Percentiles rank a stretch among this genome's conserved stretches.
Conservation (phyloP, 2,329 filamentous ascomycete genomes). For the Apiospora rasikravindrae region DNA sequence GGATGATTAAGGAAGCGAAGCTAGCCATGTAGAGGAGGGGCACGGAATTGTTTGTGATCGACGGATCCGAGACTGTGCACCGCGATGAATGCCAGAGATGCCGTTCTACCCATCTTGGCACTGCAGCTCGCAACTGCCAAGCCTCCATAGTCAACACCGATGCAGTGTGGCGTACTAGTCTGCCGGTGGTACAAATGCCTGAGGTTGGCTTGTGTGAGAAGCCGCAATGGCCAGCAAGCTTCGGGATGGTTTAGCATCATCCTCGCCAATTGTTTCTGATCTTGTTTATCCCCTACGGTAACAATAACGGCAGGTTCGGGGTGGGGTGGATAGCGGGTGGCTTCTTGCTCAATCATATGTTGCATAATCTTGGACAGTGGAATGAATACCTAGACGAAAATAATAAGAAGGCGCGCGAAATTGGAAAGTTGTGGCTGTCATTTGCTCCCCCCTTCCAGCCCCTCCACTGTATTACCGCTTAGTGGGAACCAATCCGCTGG, state of each 20-base stretch:
- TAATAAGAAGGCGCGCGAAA: not conserved
- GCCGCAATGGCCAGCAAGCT: not conserved
- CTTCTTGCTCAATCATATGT: not conserved
- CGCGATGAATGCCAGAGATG: slow-evolving; percentile 10
- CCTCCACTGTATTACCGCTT: slow-evolving; percentile 5
- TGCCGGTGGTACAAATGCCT: not conserved
- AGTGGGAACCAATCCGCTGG: not conserved
- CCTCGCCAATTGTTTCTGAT: not conserved
- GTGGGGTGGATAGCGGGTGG: not conserved
- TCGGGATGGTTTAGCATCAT: not conserved
- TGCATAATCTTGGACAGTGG: slow-evolving; percentile 13
- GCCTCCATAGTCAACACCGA: not conserved
- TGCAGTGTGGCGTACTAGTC: not conserved
- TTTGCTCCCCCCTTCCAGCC: not conserved
- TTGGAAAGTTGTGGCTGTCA: slow-evolving; percentile 4
- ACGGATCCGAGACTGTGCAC: slow-evolving; percentile 4
- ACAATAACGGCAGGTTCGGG: not conserved
- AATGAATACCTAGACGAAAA: too few species aligned
- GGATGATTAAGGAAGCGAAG: not conserved
- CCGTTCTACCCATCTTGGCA: slow-evolving; percentile 13
- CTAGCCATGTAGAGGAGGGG: not conserved
- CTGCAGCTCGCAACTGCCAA: slow-evolving; percentile 2
- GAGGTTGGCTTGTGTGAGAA: not conserved
- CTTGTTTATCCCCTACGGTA: not conserved
- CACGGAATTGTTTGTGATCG: slow-evolving; percentile 17